Base-by-base conservation (phyloP, 306 rosid species). In the Prinsepia uniflora region DNA sequence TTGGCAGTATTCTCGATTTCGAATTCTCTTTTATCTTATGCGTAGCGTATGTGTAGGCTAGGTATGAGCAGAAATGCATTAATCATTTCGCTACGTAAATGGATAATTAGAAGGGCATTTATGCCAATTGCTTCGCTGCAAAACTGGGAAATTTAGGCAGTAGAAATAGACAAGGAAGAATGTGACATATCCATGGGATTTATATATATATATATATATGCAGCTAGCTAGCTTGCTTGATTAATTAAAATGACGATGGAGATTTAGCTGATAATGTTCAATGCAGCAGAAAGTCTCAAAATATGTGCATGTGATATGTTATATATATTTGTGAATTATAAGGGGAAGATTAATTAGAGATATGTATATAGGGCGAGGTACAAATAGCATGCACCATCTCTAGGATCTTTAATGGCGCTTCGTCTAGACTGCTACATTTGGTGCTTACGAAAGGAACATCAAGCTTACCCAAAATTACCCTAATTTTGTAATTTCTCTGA, bases 111-210 rank as follows among this genome's bases (percentile, higher is more conserved):
- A 76, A 64, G 43, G 66, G 75, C 84, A 79, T 75, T 82, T 72
- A 71, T 69, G 79, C 83, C 91, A 85, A 79, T 86, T 73, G 79
- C 84, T 82, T 79, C 67, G 73, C 87, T 72, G 84, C 69, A 72
- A 79, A 79, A 78, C 83, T 79, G 73, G 64, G 63, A 82, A 78
- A 77, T 60, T 81, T 81, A 70, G 81, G 58, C 80, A 81, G 56
- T 50, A 77, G 85, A 82, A 84, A 84, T 79, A 62, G 88, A 76
- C 90, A 70, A 75, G 78, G 86, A 78, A 72, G 83, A 86, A 85
- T 82, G 85, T 81, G 86, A 85, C 85, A 66, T n/a, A n/a, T 70
- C 71, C 40, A 24, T 17, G 36, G 17, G 5, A n/a, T 15, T 0
- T 8, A 17, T 6, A 52, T 6, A n/a, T 52, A 52, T 52, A 10